Percentiles rank a stretch among this genome's conserved stretches.
Conservation (phyloP, 1,284 basidiomycete species). For the Melampsora americana region DNA sequence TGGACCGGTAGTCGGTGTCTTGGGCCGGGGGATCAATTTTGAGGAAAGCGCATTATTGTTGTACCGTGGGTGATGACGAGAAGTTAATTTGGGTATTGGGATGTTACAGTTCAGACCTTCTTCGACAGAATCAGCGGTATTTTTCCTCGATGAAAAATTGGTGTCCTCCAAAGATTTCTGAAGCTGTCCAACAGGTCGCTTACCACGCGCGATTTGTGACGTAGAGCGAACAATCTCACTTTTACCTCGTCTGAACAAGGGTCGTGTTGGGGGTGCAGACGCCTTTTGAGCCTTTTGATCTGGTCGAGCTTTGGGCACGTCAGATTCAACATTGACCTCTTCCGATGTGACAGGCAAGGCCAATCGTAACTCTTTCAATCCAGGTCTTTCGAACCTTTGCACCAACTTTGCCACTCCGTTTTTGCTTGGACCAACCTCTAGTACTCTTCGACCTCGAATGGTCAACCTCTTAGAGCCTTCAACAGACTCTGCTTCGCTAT, state of each 20-base stretch:
- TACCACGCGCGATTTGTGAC: constrained; percentile 24
- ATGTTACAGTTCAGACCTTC: neutral
- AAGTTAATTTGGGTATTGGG: neutral
- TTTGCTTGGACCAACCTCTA: constrained; percentile 25
- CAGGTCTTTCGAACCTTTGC: constrained; percentile 42
- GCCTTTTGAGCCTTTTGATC: constrained; percentile 21
- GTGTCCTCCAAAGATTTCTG: neutral
- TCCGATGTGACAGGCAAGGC: neutral
- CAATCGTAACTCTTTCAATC: constrained; percentile 1
- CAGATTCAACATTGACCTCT: constrained; percentile 2
- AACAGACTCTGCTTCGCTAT: constrained; percentile 30
- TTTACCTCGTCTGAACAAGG: constrained; percentile 40
- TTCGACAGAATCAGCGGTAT: neutral
- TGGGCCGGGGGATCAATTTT: neutral
- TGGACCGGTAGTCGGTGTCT: neutral
- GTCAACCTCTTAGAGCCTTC: constrained; percentile 33
- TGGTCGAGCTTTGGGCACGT: neutral
- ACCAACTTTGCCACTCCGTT: constrained; percentile 42
- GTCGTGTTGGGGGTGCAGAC: constrained; percentile 20
- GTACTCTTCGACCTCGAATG: constrained; percentile 22
- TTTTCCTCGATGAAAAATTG: neutral
- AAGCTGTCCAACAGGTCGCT: constrained; percentile 11
- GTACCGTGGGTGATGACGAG: constrained; percentile 13
- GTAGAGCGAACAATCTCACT: constrained; percentile 38
- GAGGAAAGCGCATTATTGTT: constrained; percentile 2